Base-by-base conservation (phyloP, 1,139 yeast species). In the Suhomyces bolitotheri region DNA sequence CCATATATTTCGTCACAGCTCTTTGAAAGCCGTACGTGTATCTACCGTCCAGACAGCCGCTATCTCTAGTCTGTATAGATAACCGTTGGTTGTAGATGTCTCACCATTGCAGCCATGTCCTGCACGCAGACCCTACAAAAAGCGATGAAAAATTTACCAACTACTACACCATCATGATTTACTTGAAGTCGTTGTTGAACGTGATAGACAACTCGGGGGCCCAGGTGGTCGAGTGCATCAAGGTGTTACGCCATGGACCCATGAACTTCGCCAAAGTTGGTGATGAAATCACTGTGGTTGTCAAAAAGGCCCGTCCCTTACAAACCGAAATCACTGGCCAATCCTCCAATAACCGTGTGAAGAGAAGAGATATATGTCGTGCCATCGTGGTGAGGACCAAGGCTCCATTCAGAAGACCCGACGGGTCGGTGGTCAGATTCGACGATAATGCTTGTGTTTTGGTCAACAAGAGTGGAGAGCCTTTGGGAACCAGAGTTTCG, bases 361-460 rank as follows among this genome's bases (percentile, higher is more conserved):
- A 90, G 62, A 83, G 95, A 64, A 96, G 97, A 53, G 98, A 92
- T 54, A 88, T 92, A 34, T 83, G 95, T 44, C 95, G 95, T 57
- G 99, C 97, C 5, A 90, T 92, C 16, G 86, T 92, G 29, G 97
- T 89, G 15, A 82, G 98, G 59, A 88, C 97, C 2, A 88, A 82
- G 64, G 90, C 92, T 47, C 90, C 89, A 22, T 79, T 82, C 42
- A 77, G 76, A 58, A 79, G 99, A 57, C 74, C 82, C 2, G 97
- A 94, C 56, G 99, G 99, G 2, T 76, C 95, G 6, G 80, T 80
- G 16, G 74, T 92, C 25, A 72, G 88, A 49, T 92, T 92, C 57
- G 97, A 92, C 58, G 99, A 92, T 62, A 92, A 92, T 60, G 98
- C 98, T 1, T 90, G 97, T 67, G 97, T 94, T 23, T 74, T 92